Evolutionary conservation across 805 yeast species (phyloP).

Genomic region (Saccharomyces mikatae): DNA sequence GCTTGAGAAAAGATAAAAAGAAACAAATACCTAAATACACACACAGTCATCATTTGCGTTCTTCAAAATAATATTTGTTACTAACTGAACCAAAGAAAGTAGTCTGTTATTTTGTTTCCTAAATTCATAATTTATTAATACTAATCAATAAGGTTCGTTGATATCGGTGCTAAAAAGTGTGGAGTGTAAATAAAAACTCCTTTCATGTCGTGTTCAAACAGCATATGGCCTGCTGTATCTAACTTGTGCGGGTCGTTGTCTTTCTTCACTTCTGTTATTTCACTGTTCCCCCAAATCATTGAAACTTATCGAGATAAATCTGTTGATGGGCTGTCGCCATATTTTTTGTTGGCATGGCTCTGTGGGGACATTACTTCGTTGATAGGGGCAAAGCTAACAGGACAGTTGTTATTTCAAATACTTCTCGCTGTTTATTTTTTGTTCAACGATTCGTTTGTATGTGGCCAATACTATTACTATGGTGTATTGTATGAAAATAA

Average conservation of each 20-base stretch:
- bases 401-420: conserved; percentile 75
- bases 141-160: not conserved
- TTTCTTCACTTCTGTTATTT: conserved; percentile 36
- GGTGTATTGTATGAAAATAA: conserved; percentile 28
- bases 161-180: not conserved
- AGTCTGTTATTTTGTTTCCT: not conserved
- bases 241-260: conserved; percentile 39
- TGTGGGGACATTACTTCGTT: conserved; percentile 43
- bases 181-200: not conserved
- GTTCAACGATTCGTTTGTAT: conserved; percentile 57
- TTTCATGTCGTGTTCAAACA: conserved; percentile 7
- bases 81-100: not conserved
- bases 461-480: conserved; percentile 68
- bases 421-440: conserved; percentile 67
- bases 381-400: conserved; percentile 65
- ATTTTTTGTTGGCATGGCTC: conserved; percentile 40
- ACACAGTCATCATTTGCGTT: not conserved
- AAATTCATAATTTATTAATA: not conserved
- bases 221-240: conserved; percentile 26
- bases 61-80: not conserved
- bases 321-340: conserved; percentile 52
- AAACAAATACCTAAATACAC: not conserved
- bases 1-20: not conserved
- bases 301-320: conserved; percentile 50
- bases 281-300: conserved; percentile 50